Base-by-base conservation (phyloP, 2,329 filamentous ascomycete genomes). In the Dothidotthia symphoricarpi region DNA sequence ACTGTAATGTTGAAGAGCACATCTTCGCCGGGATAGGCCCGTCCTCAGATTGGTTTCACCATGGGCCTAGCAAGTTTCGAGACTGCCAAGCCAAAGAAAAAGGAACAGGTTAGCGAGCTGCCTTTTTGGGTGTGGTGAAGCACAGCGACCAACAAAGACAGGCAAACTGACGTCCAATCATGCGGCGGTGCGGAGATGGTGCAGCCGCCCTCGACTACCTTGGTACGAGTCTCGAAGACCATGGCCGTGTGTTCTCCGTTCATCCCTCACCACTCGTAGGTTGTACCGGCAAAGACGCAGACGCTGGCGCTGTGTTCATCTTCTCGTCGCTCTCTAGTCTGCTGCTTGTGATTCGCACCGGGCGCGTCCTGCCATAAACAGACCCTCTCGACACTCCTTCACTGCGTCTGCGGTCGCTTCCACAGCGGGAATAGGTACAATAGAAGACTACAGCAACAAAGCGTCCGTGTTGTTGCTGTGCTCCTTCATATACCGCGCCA, bases 101-200 rank as follows among this genome's bases (percentile, higher is more conserved):
- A 57, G 49, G 45, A 53, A 57, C 47, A 52, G 52, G 59, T 37
- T 63, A 63, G 59, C 45, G 22, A 6, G 3, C 27, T 58, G 15
- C 56, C 33, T 13, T 11, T 12, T 51, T 36, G 38, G 49, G 57
- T 24, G 31, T 43, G 48, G 41, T 57, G 53, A 42, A 43, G 49
- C 45, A 48, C 39, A 41, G 28, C 35, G 36, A 30, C 47, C 53
- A 57, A 45, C 41, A 22, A 9, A 5, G 19, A 9, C 19, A 5
- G 5, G 19, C 19, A 22, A 22, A 22, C 19, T 22, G 19, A 22
- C 19, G 19, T 22, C 19, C 19, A 22, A 22, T 22, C 19, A 22
- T 22, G 19, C 19, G 19, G 24, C 19, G 9, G 9, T 22, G 19
- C 19, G 19, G 19, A 22, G 19, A 22, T 22, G 19, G 5, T 22